A percentile compares a stretch with the other conserved stretches of the same genome.
These are phyloP conservation scores for Talaromyces proteolyticus DNA, from an alignment of 495 filamentous ascomycete species.

Conservation along the genomic window DNA sequence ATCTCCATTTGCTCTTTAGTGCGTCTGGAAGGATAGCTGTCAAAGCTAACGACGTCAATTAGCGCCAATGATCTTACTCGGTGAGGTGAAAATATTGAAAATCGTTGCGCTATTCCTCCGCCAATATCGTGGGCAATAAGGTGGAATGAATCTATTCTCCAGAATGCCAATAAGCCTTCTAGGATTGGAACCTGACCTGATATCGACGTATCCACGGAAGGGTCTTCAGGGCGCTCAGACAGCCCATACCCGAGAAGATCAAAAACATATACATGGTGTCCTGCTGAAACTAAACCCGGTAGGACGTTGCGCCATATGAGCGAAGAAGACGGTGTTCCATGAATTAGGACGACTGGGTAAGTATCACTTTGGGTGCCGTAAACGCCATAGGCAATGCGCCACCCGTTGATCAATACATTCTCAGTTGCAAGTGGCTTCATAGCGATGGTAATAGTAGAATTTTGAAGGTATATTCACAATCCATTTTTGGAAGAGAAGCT, in stretches of 20 bases:
- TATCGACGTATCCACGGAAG: conserved; percentile 7
- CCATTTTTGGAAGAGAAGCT: too few relatives aligned
- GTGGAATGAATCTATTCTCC: conserved; percentile 3
- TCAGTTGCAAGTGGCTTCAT: conserved; percentile 3
- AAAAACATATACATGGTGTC: conserved; percentile 8
- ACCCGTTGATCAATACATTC: conserved; percentile 6
- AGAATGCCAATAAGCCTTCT: conserved; percentile 6
- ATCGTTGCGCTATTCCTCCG: conserved; percentile 8
- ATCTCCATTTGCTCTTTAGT: conserved; percentile 9
- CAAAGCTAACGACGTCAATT: conserved; percentile 10
- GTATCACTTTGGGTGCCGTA: conserved; percentile 1
- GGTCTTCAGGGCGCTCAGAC: conserved; percentile 9
- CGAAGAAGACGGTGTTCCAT: conserved; percentile 12
- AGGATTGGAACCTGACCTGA: conserved; percentile 10
- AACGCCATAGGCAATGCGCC: conserved; percentile 8
- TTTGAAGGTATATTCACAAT: too few relatives aligned
- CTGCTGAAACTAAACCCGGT: neutral
- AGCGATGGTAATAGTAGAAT: too few relatives aligned
- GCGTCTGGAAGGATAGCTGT: conserved; percentile 11
- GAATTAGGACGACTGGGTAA: conserved; percentile 7
- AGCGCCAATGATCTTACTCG: conserved; percentile 6
- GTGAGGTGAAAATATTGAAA: conserved; percentile 4
- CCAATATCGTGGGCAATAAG: conserved; percentile 11
- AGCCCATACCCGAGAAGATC: conserved; percentile 12
- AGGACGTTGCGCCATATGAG: conserved; percentile 10